Percentiles rank a stretch among this genome's conserved stretches.
Evolutionary conservation across 805 yeast species (phyloP).

Genomic region (Wickerhamiella musiphila): DNA sequence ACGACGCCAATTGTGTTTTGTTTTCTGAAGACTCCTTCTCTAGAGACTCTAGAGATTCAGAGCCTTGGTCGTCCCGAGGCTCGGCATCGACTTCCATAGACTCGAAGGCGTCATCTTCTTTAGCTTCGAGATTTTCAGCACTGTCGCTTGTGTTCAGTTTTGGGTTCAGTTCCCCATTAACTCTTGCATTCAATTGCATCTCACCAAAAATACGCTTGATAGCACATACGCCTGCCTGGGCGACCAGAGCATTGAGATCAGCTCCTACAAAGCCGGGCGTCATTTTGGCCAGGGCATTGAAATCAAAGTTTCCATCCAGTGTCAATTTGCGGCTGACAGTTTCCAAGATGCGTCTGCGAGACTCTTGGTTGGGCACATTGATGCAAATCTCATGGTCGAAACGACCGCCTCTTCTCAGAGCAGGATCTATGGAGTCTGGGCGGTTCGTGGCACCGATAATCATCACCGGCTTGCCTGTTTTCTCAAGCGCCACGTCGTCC

Average conservation of each 20-base stretch:
- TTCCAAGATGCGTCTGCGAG: conserved; percentile 56
- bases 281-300: conserved; percentile 57
- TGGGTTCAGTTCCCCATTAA: neutral
- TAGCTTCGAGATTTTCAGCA: neutral
- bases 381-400: conserved; percentile 89
- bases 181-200: conserved; percentile 4
- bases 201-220: conserved; percentile 75
- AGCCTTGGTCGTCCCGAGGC: conserved; percentile 5
- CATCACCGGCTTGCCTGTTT: conserved; percentile 88
- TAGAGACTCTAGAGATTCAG: too few species aligned
- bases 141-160: neutral
- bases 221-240: conserved; percentile 91
- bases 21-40: neutral
- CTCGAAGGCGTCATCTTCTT: conserved; percentile 9
- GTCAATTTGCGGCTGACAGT: conserved; percentile 55
- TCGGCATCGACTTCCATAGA: conserved; percentile 22
- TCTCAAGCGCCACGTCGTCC: conserved; percentile 79
- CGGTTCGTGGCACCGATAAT: conserved; percentile 93
- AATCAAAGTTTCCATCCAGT: conserved; percentile 53
- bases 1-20: conserved; percentile 12
- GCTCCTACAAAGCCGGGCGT: conserved; percentile 99
- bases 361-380: conserved; percentile 81
- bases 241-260: conserved; percentile 78
- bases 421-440: conserved; percentile 89
- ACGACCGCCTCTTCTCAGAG: conserved; percentile 89